phyloP scores from a whole-genome alignment of 1,139 yeast species.

The Debaryomyces singareniensis region DNA sequence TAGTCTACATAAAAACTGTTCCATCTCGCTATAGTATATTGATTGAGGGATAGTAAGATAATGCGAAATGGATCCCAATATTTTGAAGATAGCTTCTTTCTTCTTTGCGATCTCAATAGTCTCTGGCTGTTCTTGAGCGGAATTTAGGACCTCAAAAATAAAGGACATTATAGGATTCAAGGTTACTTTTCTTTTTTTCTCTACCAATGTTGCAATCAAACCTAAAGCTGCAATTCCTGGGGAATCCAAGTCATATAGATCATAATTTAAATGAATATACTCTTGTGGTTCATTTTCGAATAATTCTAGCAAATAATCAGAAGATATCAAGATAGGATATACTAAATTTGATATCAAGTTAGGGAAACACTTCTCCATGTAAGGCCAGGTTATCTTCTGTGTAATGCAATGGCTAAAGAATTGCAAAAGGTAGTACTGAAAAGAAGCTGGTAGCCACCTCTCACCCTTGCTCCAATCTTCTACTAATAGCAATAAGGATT shows the following conservation, averaged over 20 bases:
- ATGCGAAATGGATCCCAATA: slow-evolving; percentile 67
- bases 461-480: slow-evolving; percentile 64
- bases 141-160: slow-evolving; percentile 49
- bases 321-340: slow-evolving; percentile 73
- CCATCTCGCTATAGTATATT: slow-evolving; percentile 63
- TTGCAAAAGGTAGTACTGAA: slow-evolving; percentile 60
- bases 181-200: slow-evolving; percentile 56
- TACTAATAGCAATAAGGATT: slow-evolving; percentile 57
- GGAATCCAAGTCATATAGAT: slow-evolving; percentile 50
- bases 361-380: slow-evolving; percentile 65
- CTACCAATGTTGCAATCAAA: slow-evolving; percentile 57
- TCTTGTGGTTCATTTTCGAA: slow-evolving; percentile 90
- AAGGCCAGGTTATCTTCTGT: slow-evolving; percentile 63
- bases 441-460: slow-evolving; percentile 65
- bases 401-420: slow-evolving; percentile 68
- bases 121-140: slow-evolving; percentile 35
- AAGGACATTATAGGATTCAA: slow-evolving; percentile 62
- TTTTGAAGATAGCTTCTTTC: slow-evolving; percentile 75
- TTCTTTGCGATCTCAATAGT: slow-evolving; percentile 57
- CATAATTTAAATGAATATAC: slow-evolving; percentile 76
- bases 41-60: slow-evolving; percentile 49
- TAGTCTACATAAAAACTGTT: slow-evolving; percentile 53
- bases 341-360: slow-evolving; percentile 65
- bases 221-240: slow-evolving; percentile 69
- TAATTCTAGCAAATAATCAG: slow-evolving; percentile 60